Evolutionary conservation across 371 early-diverging fungal genomes (phyloP).

Genomic region (Mortierella sp.): DNA sequence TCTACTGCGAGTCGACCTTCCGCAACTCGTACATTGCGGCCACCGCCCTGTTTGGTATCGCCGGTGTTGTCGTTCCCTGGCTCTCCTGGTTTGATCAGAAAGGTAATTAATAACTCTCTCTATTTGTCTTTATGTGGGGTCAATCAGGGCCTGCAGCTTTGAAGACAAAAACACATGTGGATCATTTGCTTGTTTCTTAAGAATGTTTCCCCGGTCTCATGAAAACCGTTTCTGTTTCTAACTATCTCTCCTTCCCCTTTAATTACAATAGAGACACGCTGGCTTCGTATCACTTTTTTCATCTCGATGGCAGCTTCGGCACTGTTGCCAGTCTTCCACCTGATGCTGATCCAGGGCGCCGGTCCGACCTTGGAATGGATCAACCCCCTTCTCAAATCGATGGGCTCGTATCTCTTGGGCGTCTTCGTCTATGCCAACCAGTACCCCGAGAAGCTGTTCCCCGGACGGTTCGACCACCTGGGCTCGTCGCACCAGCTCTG

Average conservation of each 20-base stretch:
- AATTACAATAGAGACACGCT: constrained; percentile 48
- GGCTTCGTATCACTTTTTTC: constrained; percentile 72
- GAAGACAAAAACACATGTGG: no score
- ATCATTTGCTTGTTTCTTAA: no score
- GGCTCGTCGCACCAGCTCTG: constrained; percentile 86
- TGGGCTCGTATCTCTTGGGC: constrained; percentile 67
- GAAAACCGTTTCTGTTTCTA: not conserved
- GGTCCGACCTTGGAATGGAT: constrained; percentile 60
- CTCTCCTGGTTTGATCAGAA: constrained; percentile 60
- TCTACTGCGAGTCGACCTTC: constrained; percentile 67
- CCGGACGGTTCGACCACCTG: constrained; percentile 81
- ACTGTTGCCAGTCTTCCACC: constrained; percentile 69
- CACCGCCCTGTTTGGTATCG: constrained; percentile 66
- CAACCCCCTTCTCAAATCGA: constrained; percentile 64
- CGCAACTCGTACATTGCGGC: constrained; percentile 66
- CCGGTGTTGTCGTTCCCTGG: constrained; percentile 68
- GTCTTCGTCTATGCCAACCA: constrained; percentile 78
- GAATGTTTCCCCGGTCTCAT: not conserved
- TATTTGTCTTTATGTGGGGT: not conserved
- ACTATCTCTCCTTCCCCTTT: not conserved
- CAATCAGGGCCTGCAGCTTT: not conserved
- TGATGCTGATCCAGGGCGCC: constrained; percentile 63
- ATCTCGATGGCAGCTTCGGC: constrained; percentile 73
- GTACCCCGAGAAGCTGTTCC: constrained; percentile 81
- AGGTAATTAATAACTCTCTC: constrained; percentile 31